Percentiles rank a stretch among this genome's conserved stretches.
phyloP scores from a whole-genome alignment of 305 asterid species.

The Solanum hybrid region DNA sequence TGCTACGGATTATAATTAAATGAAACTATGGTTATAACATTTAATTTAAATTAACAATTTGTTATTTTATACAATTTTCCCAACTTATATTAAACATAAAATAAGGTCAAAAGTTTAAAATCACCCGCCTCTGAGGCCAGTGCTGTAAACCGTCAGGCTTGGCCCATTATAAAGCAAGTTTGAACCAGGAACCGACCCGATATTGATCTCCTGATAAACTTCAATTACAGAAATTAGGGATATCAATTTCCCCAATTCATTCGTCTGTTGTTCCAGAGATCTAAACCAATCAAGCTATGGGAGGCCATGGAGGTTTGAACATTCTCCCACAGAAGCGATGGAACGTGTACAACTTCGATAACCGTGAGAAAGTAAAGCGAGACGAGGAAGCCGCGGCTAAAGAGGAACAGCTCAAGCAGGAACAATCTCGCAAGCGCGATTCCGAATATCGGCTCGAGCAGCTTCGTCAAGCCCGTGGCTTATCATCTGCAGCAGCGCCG shows the following conservation, averaged over 20 bases:
- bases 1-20: too few relatives aligned
- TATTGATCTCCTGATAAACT: background rate
- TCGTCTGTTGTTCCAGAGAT: background rate
- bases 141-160: background rate
- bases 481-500: constrained; percentile 4
- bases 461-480: constrained; percentile 80
- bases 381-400: constrained; percentile 94
- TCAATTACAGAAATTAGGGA: background rate
- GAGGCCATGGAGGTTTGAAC: constrained; percentile 93
- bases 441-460: constrained; percentile 59
- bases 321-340: constrained; percentile 95
- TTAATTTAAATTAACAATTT: too few relatives aligned
- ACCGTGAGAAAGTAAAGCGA: constrained; percentile 81
- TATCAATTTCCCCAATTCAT: background rate
- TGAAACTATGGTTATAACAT: too few relatives aligned
- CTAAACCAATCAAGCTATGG: constrained; percentile 35
- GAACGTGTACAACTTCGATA: constrained; percentile 91
- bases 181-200: background rate
- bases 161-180: background rate
- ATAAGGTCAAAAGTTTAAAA: background rate
- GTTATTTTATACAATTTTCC: too few relatives aligned
- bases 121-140: background rate
- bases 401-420: constrained; percentile 85
- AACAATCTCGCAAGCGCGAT: constrained; percentile 69
- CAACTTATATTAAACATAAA: too few relatives aligned